A percentile compares a stretch with the other conserved stretches of the same genome.
Evolutionary conservation across 257 asterid species (phyloP).

Genomic region (Hygrophila difformis): DNA sequence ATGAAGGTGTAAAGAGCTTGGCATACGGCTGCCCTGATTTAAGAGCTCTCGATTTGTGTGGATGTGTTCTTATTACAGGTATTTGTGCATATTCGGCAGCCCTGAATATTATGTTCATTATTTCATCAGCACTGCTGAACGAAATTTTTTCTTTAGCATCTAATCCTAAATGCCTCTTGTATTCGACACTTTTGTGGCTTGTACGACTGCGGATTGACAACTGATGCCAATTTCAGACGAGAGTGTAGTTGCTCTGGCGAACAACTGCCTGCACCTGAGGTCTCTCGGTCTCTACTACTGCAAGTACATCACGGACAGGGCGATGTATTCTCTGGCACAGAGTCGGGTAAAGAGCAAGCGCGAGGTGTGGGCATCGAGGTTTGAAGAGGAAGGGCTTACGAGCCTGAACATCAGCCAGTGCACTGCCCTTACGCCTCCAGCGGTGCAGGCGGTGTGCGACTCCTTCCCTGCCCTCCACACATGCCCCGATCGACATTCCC

Average conservation of each 20-base stretch:
- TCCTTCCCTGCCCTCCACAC: slow-evolving; percentile 92
- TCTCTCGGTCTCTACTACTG: slow-evolving; percentile 88
- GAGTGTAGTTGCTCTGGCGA: slow-evolving; percentile 79
- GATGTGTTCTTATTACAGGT: slow-evolving; percentile 95
- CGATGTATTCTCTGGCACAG: slow-evolving; percentile 89
- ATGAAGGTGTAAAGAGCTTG: slow-evolving; percentile 86
- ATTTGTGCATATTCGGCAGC: too few relatives aligned
- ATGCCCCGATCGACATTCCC: slow-evolving; percentile 76
- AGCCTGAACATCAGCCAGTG: slow-evolving; percentile 93
- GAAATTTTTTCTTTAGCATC: too few relatives aligned
- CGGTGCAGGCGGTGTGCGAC: slow-evolving; percentile 95
- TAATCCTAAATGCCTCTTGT: too few relatives aligned
- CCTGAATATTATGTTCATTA: too few relatives aligned
- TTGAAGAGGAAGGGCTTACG: slow-evolving; percentile 79
- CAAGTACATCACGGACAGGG: slow-evolving; percentile 80
- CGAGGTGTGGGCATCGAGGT: slow-evolving; percentile 47
- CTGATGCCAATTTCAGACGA: slow-evolving; percentile 40
- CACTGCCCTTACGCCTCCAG: slow-evolving; percentile 97
- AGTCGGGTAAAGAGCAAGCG: slow-evolving; percentile 54
- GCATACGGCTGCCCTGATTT: slow-evolving; percentile 96
- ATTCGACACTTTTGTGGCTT: neutral
- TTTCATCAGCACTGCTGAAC: too few relatives aligned
- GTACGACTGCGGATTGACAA: neutral
- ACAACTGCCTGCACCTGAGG: slow-evolving; percentile 64
- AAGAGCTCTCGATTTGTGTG: slow-evolving; percentile 78